A percentile compares a stretch with the other conserved stretches of the same genome.
phyloP scores from a whole-genome alignment of 164 flowering plant genomes.

The Sextonia rubra region DNA sequence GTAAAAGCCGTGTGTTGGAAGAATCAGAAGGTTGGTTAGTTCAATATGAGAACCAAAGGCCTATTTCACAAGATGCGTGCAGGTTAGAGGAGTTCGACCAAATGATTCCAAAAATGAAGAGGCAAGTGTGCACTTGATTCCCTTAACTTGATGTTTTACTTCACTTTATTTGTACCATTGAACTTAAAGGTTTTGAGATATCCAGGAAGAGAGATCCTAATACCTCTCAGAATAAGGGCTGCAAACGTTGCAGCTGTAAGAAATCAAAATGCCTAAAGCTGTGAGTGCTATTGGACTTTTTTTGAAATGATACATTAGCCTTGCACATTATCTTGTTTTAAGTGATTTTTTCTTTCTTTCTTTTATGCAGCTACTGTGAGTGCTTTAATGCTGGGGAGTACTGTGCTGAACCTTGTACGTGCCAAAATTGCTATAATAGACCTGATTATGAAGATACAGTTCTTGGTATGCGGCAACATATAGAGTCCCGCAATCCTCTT shows the following conservation, averaged over 20 bases:
- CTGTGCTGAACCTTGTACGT: slow-evolving; percentile 71
- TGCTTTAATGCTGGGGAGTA: slow-evolving; percentile 84
- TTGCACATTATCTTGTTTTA: not conserved
- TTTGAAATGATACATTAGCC: not conserved
- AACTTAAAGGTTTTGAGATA: slow-evolving; percentile 3
- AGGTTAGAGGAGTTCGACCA: slow-evolving; percentile 33
- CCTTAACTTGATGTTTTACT: not conserved
- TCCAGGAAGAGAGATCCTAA: slow-evolving; percentile 30
- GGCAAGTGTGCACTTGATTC: slow-evolving; percentile 24
- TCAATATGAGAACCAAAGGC: slow-evolving; percentile 20
- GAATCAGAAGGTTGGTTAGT: slow-evolving; percentile 16
- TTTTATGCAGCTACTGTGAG: slow-evolving; percentile 66
- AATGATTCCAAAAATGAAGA: slow-evolving; percentile 42
- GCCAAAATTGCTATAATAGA: slow-evolving; percentile 69
- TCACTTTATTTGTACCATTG: not conserved
- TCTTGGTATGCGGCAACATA: slow-evolving; percentile 48
- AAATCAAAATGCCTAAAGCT: slow-evolving; percentile 70
- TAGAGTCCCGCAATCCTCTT: slow-evolving; percentile 71
- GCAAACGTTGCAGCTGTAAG: slow-evolving; percentile 75
- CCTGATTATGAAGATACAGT: slow-evolving; percentile 66
- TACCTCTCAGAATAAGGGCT: slow-evolving; percentile 34
- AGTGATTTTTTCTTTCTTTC: not conserved
- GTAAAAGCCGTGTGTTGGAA: slow-evolving; percentile 14
- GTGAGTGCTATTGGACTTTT: slow-evolving; percentile 35
- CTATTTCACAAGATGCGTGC: slow-evolving; percentile 19